These are phyloP conservation scores for Stramenopiles sp. DNA, from an alignment of 352 stramenopile genomes.

Conservation along the genomic window DNA sequence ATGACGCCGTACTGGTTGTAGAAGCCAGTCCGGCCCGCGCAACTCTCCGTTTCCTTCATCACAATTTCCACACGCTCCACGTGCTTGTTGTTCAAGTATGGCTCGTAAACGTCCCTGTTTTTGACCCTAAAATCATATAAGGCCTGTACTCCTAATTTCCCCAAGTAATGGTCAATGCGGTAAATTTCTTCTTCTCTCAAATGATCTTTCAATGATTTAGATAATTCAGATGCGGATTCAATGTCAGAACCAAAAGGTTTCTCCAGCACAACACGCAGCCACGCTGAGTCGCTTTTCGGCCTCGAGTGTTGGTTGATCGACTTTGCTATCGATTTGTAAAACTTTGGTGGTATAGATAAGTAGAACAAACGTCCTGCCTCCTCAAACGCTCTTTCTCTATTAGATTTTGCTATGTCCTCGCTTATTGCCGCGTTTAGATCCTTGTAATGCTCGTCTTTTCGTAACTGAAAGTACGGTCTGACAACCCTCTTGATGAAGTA, in stretches of 20 bases:
- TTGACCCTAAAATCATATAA: conserved; percentile 33
- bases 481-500: conserved; percentile 14
- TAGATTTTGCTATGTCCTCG: neutral
- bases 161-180: conserved; percentile 63
- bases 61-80: conserved; percentile 30
- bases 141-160: conserved; percentile 40
- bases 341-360: conserved; percentile 44
- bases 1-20: conserved; percentile 52
- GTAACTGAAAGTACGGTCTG: conserved; percentile 31
- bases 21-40: conserved; percentile 37
- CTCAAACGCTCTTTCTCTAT: conserved; percentile 13
- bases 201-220: conserved; percentile 26
- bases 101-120: conserved; percentile 27
- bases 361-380: conserved; percentile 39
- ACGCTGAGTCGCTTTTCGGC: conserved; percentile 19
- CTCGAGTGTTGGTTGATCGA: conserved; percentile 22
- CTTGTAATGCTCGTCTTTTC: conserved; percentile 23
- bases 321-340: conserved; percentile 24
- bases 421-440: neutral
- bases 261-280: conserved; percentile 46
- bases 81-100: conserved; percentile 11
- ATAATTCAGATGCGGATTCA: conserved; percentile 31
- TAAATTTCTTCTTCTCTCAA: conserved; percentile 44
- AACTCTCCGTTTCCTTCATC: conserved; percentile 45
- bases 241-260: conserved; percentile 50